phyloP scores from a whole-genome alignment of 179 eudicot species.

The Carnegiea gigantea region DNA sequence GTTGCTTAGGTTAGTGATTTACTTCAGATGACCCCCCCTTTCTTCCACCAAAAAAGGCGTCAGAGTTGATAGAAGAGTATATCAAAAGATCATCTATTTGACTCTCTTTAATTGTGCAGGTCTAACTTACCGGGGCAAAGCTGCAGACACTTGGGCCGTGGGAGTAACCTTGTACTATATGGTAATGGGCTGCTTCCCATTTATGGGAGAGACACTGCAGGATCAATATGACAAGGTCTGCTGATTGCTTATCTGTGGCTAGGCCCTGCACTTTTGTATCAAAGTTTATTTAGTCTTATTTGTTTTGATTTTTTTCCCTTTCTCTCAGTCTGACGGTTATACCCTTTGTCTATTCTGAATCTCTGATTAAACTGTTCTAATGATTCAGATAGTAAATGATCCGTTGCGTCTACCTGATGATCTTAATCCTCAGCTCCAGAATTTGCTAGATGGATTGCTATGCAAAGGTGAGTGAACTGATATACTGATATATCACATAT shows the following conservation, averaged over 20 bases:
- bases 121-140: conserved; percentile 70
- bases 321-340: not conserved
- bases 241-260: conserved; percentile 9
- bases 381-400: conserved; percentile 60
- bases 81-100: conserved; percentile 1
- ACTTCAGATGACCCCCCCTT: not conserved
- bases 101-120: conserved; percentile 41
- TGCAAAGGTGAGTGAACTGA: conserved; percentile 70
- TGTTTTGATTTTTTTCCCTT: not conserved
- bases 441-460: conserved; percentile 70
- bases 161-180: conserved; percentile 85
- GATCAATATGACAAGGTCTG: conserved; percentile 91
- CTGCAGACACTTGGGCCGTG: conserved; percentile 96
- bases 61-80: not conserved
- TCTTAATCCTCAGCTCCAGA: conserved; percentile 50
- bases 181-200: conserved; percentile 76
- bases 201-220: conserved; percentile 84
- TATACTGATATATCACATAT: not conserved
- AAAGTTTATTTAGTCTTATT: conserved; percentile 7
- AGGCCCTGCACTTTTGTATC: conserved; percentile 4
- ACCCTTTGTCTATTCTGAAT: not conserved
- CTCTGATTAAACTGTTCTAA: conserved; percentile 2
- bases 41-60: not conserved
- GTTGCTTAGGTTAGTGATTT: conserved; percentile 70
- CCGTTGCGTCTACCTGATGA: conserved; percentile 49